Base-by-base conservation (phyloP, 2,329 filamentous ascomycete genomes). In the Aureobasidium sp. region DNA sequence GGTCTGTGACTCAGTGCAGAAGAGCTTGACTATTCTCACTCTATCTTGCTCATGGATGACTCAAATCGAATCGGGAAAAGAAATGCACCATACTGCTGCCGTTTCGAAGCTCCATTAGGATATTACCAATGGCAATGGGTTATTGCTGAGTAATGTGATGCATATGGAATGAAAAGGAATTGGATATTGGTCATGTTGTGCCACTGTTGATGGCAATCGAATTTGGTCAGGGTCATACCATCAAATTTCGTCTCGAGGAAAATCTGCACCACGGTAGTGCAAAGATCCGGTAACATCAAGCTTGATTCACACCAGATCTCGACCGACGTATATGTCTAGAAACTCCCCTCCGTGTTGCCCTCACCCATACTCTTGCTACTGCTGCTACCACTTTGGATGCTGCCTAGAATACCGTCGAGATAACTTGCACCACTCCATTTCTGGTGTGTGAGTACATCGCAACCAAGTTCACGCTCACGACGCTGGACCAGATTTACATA, bases 401-500 rank as follows among this genome's bases (percentile, higher is more conserved):
- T 86, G 0, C 91, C 91, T 35, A 97, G 73, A 50, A 97, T 93
- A 2, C 92, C 91, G 73, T 97, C 92, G 67, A 97, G 88, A 72
- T 96, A 88, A 2, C 77, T 76, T 0, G 86, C 85, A 33, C 86
- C 86, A 66, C 85, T 87, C 88, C 88, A 91, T 73, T 94, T 95
- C 79, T 97, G 92, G 74, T 97, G 92, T 42, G 91, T 96, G 66
- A 96, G 78, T n/a, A 96, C 92, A 69, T 97, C 92, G 62, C 91
- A 91, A 15, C 89, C 89, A 1, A 93, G 77, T 66, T 96, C 92
- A 81, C 96, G 96, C 77, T 99, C 94, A 42, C 87, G 82, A 58
- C 85, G 81, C 76, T 99, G 94, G 42, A 99, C 87, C 0, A 97
- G 78, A 63, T 96, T 89, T n/a, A 97, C 94, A 71, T 99, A 99